Base-by-base conservation (phyloP, 768 basidiomycete genomes). In the Lentinula edodes region DNA sequence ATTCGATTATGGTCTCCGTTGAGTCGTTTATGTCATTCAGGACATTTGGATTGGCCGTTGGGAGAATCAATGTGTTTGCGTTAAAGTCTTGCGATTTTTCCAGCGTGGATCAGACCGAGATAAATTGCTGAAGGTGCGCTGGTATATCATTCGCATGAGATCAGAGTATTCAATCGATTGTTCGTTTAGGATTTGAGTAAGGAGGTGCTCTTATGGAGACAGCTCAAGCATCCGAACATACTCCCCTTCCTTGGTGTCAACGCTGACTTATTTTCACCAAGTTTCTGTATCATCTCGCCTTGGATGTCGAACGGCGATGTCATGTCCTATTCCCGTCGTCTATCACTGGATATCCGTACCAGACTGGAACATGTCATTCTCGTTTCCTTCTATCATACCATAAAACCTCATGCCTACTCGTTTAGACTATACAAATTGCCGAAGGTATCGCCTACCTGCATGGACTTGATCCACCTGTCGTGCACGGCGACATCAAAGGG, bases 401-500 rank as follows among this genome's bases (percentile, higher is more conserved):
- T 6, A 74, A 67, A 68, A 70, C 70, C 71, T 51, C 50, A 32
- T 65, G 12, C 6, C 13, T 20, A 35, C 1, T 16, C 18, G 42
- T 52, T 54, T 39, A 73, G 71, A 67, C 69, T 10, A 60, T 58
- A 39, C 66, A 79, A 55, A 69, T 76, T 36, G 74, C 73, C 2
- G 70, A 60, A 13, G 78, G 76, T 28, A 61, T 79, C 18, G 68
- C 68, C 43, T 77, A 80, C 53, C 62, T 80, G 36, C 78, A 80
- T 54, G 63, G 59, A 16, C 72, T 73, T 58, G 66, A 70, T 54
- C 78, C 79, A 20, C 77, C 75, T 5, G 69, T 80, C 18, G 66
- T 73, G 23, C 79, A 80, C 39, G 74, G 73, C 45, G 78, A 80
- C 60, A 67, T 80, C 51, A 78, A 77, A 67, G 72, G 75, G 6